Base-by-base conservation (phyloP, 108 stramenopile species). In the Cyclotella kingstonii region DNA sequence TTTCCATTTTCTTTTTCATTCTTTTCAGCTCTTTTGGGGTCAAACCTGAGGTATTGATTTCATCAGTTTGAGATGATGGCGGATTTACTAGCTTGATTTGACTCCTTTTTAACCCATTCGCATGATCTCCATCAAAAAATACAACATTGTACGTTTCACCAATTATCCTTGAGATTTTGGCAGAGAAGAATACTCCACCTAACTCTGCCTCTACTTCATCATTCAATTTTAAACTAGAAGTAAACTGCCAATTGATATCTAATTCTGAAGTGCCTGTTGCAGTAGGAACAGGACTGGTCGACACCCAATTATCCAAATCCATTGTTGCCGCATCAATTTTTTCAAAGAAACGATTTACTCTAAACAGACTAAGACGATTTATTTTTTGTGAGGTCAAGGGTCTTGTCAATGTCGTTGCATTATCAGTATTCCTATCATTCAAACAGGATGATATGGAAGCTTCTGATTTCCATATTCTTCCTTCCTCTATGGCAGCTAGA, bases 171-270 rank as follows among this genome's bases (percentile, higher is more conserved):
- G 78, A 82, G 4, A 91, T 73, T 27, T 73, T 84, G 3, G 83
- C 90, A 14, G 81, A 68, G 43, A 91, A 91, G 49, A 86, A 87
- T n/a, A 85, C 87, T 12, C 88, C 88, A 3, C 90, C 90, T 17
- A 91, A 73, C 59, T 89, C 87, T n/a, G 87, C 90, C 51, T 91
- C 87, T 17, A 88, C 87, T 31, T 80, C 64, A 53, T 91, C 87
- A 5, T 84, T 84, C 1, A 86, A 74, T 68, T 84, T 78, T 5
- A 88, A 54, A 7, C 80, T 76, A 41, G 80, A 31, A 1, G 85
- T 81, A 31, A 80, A 87, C 35, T 81, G 85, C 85, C 86, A 86
- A 45, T 88, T 70, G 1, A 75, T 70, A 14, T 85, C 79, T 21
- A 87, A 48, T 34, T 44, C 44, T 0, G 46, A 48, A 23, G 18